Conservation (phyloP, 140 eudicot species). For the Erigeron philadelphicus region DNA sequence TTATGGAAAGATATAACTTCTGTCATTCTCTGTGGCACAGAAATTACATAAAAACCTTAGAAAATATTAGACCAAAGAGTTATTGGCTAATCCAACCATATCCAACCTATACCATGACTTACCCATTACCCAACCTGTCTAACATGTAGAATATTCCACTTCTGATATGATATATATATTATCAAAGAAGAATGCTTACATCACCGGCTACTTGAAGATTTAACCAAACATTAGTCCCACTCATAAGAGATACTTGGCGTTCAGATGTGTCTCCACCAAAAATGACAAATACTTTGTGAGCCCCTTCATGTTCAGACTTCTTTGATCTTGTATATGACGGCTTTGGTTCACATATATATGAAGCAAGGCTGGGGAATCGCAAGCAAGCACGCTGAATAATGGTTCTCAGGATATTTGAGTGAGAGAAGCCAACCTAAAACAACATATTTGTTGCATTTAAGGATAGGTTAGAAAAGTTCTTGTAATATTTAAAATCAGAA, state of each 20-base stretch:
- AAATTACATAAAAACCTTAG: too few species aligned
- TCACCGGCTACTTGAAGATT: conserved; percentile 72
- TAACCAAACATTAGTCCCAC: conserved; percentile 96
- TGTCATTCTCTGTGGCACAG: too few species aligned
- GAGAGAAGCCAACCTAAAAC: conserved; percentile 86
- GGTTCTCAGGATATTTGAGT: conserved; percentile 77
- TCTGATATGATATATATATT: not conserved
- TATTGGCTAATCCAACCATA: too few species aligned
- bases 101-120: too few species aligned
- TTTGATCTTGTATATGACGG: conserved; percentile 32
- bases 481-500: too few species aligned
- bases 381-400: conserved; percentile 75
- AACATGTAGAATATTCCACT: not conserved
- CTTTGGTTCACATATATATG: conserved; percentile 35
- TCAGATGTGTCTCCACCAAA: conserved; percentile 95
- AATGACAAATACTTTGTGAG: conserved; percentile 62
- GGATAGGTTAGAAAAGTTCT: not conserved
- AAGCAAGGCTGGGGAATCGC: conserved; percentile 56
- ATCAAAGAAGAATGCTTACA: conserved; percentile 45
- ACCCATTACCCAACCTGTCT: not conserved
- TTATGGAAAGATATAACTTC: too few species aligned
- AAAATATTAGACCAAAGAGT: too few species aligned
- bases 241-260: conserved; percentile 95
- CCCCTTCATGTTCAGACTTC: conserved; percentile 27
- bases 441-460: conserved; percentile 9